Base-by-base conservation (phyloP, 1,284 basidiomycete species). In the Cryptococcus deneoformans region DNA sequence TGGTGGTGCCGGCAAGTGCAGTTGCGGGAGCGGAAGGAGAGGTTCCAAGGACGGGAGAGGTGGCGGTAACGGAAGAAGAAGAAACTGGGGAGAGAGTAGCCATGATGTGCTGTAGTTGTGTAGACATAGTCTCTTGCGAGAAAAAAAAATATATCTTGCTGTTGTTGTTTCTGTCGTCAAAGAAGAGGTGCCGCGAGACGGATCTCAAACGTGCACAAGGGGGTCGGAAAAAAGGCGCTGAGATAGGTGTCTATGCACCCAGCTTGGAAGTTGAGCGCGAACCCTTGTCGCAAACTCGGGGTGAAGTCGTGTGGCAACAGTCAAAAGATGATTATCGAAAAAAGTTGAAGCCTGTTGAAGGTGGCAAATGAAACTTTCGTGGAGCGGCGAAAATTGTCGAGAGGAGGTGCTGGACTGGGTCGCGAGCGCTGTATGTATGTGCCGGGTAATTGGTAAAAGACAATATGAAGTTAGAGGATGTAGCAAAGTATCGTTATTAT, bases 391-490 rank as follows among this genome's bases (percentile, higher is more conserved):
- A 20, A 20, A 20, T 20, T 20, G 20, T 20, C 20, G 20, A 54
- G 49, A 56, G 61, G 51, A 53, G 62, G 58, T 65, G 86, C 67
- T 87, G 87, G 83, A 86, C 87, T 90, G 90, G 90, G 90, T 92
- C 90, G 90, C 90, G 90, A 92, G 89, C 85, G 83, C 87, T 90
- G 77, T 51, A 46, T 42, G 40, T 42, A 42, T 42, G 29, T 11
- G 6, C n/a, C 46, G 34, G 16, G 46, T 6, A 24, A 12, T 20
- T n/a, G 46, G 46, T 29, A 24, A 29, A 7, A 29, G 29, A 29
- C 10, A 42, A 42, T 42, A 29, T 24, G 20, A 20, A 20, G 20
- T 20, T 20, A 20, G 20, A 20, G 20, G 20, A 20, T 20, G 20
- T 20, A 20, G 20, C 20, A 20, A 20, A 20, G 20, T 20, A 20